Evolutionary conservation across 768 basidiomycete species (phyloP), one percentile per base, ranked within the genome.

Genomic region (Lentinula guzmanii): DNA sequence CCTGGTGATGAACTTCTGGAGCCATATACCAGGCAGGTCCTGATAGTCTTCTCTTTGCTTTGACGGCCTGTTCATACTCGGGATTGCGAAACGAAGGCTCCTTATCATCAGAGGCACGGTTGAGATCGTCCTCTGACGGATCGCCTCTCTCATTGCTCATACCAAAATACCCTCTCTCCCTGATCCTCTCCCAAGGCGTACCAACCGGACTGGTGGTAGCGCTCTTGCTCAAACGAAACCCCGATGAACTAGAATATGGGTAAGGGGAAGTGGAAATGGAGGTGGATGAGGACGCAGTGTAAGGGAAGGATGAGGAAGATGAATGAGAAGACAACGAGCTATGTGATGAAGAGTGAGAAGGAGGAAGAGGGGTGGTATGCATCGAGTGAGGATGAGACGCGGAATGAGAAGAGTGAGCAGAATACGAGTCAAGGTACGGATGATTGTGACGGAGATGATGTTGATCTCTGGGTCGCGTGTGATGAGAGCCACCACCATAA

Each of bases 191-290:
- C 9, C 67, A 67, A 54, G 71, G 69, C 16, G 80, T 78, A 61
- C 79, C 72, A 62, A 84, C 74, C 10, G 88, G 88, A 64, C 85
- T 87, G 0, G 86, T 84, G n/a, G 84, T 85, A 11, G 85, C 85
- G 68, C 86, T 88, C 70, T 87, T 87, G 70, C 77, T 82, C 21
- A 83, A 65, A 34, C 75, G 60, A 63, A 55, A 63, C 61, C 46
- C 65, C 56, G 33, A 39, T 16, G 58, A 28, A 28, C n/a, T 37
- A 35, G 39, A 41, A 13, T 58, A 45, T 16, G 56, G 42, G 42
- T n/a, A 31, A 16, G 56, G 66, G 58, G 58, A 70, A 34, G 50
- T 13, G 21, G 48, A 42, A 1, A 57, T 59, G 35, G 57, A 42
- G 4, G 62, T 52, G 39, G 57, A 42, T 9, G 63, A 43, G 35